phyloP scores from a whole-genome alignment of 2,329 filamentous ascomycete species.

The Penicillium sp. region DNA sequence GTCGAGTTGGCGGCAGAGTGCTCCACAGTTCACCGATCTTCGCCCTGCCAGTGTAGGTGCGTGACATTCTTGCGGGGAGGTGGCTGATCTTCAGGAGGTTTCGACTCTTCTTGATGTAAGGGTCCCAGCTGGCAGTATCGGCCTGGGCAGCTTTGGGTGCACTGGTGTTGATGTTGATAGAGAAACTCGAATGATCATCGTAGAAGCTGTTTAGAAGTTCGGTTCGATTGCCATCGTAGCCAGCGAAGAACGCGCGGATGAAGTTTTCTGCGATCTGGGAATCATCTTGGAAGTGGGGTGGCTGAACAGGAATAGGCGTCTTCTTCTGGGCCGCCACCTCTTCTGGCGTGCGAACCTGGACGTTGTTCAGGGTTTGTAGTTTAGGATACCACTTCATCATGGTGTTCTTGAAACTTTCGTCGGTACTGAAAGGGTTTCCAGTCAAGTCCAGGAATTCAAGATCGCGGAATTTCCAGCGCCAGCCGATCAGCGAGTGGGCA shows the following conservation, averaged over 20 bases:
- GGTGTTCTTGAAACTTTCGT: constrained; percentile 64
- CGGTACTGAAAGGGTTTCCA: constrained; percentile 69
- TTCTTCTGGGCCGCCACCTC: constrained; percentile 61
- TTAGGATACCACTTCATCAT: constrained; percentile 80
- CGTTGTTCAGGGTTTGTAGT: constrained; percentile 72
- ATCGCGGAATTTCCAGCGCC: constrained; percentile 75
- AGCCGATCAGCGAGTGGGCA: constrained; percentile 66
- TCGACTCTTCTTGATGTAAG: constrained; percentile 74
- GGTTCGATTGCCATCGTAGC: constrained; percentile 71
- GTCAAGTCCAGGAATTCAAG: constrained; percentile 79
- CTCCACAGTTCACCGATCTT: constrained; percentile 69
- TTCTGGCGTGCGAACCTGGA: constrained; percentile 70
- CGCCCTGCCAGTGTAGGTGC: constrained; percentile 64
- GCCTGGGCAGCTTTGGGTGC: constrained; percentile 55
- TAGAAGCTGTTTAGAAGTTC: constrained; percentile 67
- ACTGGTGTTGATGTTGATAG: constrained; percentile 68
- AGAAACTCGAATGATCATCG: constrained; percentile 73
- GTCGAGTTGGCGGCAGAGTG: constrained; percentile 68
- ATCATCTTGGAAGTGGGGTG: constrained; percentile 72
- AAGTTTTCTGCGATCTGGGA: constrained; percentile 74
- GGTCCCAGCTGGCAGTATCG: constrained; percentile 58
- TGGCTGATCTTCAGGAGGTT: constrained; percentile 72
- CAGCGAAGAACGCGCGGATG: constrained; percentile 68
- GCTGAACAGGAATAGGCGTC: constrained; percentile 61
- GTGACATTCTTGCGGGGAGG: constrained; percentile 60